Percentiles rank a stretch among this genome's conserved stretches.
Conservation (phyloP, 805 yeast genomes). For the Candida ponderosae region DNA sequence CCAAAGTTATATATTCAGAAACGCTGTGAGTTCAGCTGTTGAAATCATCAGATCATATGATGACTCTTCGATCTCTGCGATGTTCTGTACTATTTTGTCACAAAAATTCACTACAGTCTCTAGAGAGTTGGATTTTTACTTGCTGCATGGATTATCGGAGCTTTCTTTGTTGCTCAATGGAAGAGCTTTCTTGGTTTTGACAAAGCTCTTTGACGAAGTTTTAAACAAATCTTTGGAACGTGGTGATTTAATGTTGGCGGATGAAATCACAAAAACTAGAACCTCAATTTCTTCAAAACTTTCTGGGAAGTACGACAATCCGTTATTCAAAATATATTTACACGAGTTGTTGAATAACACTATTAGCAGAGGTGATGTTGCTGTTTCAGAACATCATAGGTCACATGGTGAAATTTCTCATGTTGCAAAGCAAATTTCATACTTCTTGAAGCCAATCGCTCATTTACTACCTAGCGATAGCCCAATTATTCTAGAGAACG, state of each 20-base stretch:
- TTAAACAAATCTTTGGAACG: constrained; percentile 35
- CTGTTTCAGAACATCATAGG: constrained; percentile 68
- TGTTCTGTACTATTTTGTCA: constrained; percentile 73
- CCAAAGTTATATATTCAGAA: constrained; percentile 36
- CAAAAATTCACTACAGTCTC: constrained; percentile 57
- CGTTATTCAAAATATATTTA: constrained; percentile 49
- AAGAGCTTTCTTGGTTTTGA: constrained; percentile 58
- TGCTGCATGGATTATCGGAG: constrained; percentile 54
- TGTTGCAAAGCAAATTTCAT: constrained; percentile 61
- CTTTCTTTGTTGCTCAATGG: constrained; percentile 56
- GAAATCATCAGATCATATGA: constrained; percentile 59
- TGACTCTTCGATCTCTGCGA: constrained; percentile 65
- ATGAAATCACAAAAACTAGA: constrained; percentile 44
- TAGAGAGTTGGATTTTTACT: constrained; percentile 42
- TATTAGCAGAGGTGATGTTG: constrained; percentile 74
- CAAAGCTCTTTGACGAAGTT: constrained; percentile 48
- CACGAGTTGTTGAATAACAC: constrained; percentile 59
- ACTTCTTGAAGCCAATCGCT: constrained; percentile 68
- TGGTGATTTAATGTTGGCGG: constrained; percentile 29
- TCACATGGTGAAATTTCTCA: constrained; percentile 64
- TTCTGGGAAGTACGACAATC: constrained; percentile 23
- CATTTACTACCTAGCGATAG: constrained; percentile 53
- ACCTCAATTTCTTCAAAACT: constrained; percentile 29
- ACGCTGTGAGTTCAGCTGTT: constrained; percentile 61
- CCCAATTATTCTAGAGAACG: constrained; percentile 32